phyloP scores from a whole-genome alignment of 192 early-diverging fungal genomes.

The Phycomyces blakesleeanus region DNA sequence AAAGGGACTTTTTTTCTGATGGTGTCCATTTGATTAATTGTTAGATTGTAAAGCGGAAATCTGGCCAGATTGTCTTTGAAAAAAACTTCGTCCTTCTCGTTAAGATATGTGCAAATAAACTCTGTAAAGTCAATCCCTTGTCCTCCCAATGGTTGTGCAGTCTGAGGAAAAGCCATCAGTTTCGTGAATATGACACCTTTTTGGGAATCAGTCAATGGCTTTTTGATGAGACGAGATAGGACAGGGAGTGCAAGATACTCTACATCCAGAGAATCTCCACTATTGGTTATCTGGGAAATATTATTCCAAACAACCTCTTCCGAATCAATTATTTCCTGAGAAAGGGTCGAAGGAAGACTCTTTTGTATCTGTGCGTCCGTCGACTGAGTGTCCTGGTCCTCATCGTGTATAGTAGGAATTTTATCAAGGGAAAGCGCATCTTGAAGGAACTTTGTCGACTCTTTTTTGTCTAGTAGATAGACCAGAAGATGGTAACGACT shows the following conservation, averaged over 20 bases:
- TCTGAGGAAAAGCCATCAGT: not conserved
- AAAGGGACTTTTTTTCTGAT: conserved; percentile 11
- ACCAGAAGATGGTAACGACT: conserved; percentile 19
- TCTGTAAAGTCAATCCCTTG: not conserved
- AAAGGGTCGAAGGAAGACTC: not conserved
- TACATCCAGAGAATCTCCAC: too few relatives aligned
- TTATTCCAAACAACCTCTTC: not conserved
- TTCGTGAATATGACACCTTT: not conserved
- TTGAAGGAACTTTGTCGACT: conserved; percentile 5
- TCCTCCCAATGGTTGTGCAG: not conserved
- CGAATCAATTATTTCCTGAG: conserved; percentile 1
- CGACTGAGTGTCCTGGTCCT: not conserved
- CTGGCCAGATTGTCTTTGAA: not conserved
- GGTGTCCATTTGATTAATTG: conserved; percentile 11
- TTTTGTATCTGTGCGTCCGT: not conserved
- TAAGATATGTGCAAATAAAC: not conserved
- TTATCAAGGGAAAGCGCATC: conserved; percentile 6
- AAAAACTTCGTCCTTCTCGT: not conserved
- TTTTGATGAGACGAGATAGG: not conserved
- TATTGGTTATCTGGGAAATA: not conserved
- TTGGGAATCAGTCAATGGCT: not conserved
- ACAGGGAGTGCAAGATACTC: not conserved
- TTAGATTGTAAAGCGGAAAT: not conserved
- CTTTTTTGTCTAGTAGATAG: conserved; percentile 13
- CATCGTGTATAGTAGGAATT: not conserved